Evolutionary conservation across 2,329 filamentous ascomycete genomes (phyloP).

Genomic region (Colletotrichum graminicola): DNA sequence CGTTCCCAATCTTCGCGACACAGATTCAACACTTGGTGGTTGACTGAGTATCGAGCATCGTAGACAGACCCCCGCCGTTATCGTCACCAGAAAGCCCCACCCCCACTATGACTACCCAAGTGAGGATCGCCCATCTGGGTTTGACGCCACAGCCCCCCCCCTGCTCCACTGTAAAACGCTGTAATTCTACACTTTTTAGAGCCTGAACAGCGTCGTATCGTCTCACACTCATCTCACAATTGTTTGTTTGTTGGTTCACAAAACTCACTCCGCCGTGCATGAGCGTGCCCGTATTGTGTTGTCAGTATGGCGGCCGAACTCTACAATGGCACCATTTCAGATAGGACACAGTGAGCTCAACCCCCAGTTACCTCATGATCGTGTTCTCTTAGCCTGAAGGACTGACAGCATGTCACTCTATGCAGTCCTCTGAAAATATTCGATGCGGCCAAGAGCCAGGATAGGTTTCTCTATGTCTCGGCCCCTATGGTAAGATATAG

Average conservation of each 20-base stretch:
- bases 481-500: conserved; percentile 79
- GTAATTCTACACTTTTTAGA: conserved; percentile 27
- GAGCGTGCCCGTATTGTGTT: neutral
- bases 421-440: conserved; percentile 70
- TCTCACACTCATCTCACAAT: conserved; percentile 3
- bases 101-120: conserved; percentile 34
- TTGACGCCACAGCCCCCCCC: conserved; percentile 27
- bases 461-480: conserved; percentile 68
- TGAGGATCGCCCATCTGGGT: conserved; percentile 15
- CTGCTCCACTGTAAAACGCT: conserved; percentile 34
- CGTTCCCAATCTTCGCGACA: neutral
- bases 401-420: conserved; percentile 19
- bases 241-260: neutral
- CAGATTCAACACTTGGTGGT: neutral
- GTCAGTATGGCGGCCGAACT: conserved; percentile 30
- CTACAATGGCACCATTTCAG: conserved; percentile 36
- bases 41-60: neutral
- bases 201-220: neutral
- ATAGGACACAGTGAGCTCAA: conserved; percentile 36
- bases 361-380: neutral
- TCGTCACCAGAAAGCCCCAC: conserved; percentile 31
- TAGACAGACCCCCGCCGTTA: conserved; percentile 27
- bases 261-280: neutral
- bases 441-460: conserved; percentile 63
- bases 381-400: neutral